phyloP scores from a whole-genome alignment of 2,329 filamentous ascomycete species.

The Colletotrichum camelliae region DNA sequence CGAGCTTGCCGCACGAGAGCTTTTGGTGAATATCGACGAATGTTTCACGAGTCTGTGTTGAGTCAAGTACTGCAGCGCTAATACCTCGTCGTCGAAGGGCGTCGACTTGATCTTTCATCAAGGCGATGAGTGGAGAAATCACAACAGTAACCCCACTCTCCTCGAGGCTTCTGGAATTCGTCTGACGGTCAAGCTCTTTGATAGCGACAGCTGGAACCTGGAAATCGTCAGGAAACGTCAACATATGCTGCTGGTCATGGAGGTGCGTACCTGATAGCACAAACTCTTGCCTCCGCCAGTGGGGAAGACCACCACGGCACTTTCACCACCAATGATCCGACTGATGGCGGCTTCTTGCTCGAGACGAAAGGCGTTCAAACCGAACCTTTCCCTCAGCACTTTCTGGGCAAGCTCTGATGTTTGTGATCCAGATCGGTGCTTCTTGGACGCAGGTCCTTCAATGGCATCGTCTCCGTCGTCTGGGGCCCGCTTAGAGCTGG shows the following conservation, averaged over 20 bases:
- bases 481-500: background rate
- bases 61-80: slow-evolving; percentile 60
- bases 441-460: background rate
- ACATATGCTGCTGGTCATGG: no score
- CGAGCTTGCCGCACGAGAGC: slow-evolving; percentile 50
- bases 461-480: background rate
- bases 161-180: slow-evolving; percentile 27
- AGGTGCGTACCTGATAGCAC: slow-evolving; percentile 48
- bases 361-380: slow-evolving; percentile 44
- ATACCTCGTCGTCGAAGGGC: slow-evolving; percentile 54
- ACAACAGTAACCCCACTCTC: slow-evolving; percentile 59
- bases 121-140: slow-evolving; percentile 59
- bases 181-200: slow-evolving; percentile 42
- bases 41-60: slow-evolving; percentile 56
- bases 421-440: background rate
- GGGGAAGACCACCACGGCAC: slow-evolving; percentile 49
- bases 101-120: slow-evolving; percentile 69
- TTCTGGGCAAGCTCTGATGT: slow-evolving; percentile 23
- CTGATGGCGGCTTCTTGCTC: slow-evolving; percentile 49
- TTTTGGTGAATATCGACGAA: slow-evolving; percentile 40
- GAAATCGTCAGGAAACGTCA: background rate
- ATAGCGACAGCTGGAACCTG: slow-evolving; percentile 55
- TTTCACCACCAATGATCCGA: slow-evolving; percentile 42
- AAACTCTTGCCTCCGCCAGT: slow-evolving; percentile 56
- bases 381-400: slow-evolving; percentile 44